Conservation (phyloP, 2,329 filamentous ascomycete genomes). For the Akanthomyces uredinophilus region DNA sequence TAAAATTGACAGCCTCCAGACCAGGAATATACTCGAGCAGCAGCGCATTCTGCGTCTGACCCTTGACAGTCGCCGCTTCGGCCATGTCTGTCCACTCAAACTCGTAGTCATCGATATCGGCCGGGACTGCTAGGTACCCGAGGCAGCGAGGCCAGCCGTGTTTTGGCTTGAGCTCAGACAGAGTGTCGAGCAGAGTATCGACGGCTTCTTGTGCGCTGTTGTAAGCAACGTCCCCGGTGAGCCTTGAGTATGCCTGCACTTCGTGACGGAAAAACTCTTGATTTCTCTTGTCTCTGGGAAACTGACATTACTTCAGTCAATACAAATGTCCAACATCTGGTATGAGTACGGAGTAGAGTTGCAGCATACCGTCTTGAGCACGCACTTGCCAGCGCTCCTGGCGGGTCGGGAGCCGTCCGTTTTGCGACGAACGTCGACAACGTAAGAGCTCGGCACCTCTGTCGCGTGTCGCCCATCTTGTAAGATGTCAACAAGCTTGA, state of each 20-base stretch:
- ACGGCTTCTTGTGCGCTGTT: neutral
- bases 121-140: neutral
- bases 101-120: neutral
- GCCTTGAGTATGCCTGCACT: neutral
- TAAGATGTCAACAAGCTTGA: neutral
- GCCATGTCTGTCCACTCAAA: slow-evolving; percentile 8
- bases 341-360: neutral
- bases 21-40: slow-evolving; percentile 6
- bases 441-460: neutral
- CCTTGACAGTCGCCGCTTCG: neutral
- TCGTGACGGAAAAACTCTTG: slow-evolving; percentile 1
- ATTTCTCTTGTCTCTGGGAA: neutral
- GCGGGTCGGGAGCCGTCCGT: neutral
- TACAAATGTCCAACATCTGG: too few relatives aligned
- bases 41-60: slow-evolving; percentile 7
- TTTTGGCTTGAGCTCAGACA: neutral
- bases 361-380: neutral
- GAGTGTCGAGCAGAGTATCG: neutral
- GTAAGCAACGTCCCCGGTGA: neutral
- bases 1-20: neutral
- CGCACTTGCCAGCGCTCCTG: slow-evolving; percentile 1
- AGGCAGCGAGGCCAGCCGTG: slow-evolving; percentile 5
- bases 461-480: neutral
- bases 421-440: slow-evolving; percentile 2
- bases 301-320: neutral